Evolutionary conservation across 2,329 filamentous ascomycete genomes (phyloP).

Genomic region (Phyllosticta ampelicida): DNA sequence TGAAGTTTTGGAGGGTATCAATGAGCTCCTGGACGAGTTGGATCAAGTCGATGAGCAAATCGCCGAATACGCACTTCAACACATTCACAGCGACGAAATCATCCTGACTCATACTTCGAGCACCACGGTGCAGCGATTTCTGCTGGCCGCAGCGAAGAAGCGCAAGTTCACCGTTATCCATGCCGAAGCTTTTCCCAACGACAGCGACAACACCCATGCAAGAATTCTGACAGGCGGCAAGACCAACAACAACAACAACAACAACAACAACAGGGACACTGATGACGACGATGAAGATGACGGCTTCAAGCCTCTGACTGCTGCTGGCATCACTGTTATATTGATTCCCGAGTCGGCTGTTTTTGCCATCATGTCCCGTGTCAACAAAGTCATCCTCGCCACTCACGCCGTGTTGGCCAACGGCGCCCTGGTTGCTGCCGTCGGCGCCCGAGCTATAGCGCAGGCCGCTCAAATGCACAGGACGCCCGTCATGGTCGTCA

Average conservation of each 20-base stretch:
- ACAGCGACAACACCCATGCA: constrained; percentile 52
- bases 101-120: constrained; percentile 84
- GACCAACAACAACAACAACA: constrained; percentile 22
- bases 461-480: constrained; percentile 73
- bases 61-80: constrained; percentile 73
- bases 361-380: constrained; percentile 87
- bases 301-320: constrained; percentile 67
- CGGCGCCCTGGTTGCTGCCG: constrained; percentile 72
- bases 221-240: constrained; percentile 46
- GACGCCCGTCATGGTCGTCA: constrained; percentile 78
- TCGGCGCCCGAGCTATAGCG: constrained; percentile 74
- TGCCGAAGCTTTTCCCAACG: constrained; percentile 61
- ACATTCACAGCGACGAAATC: constrained; percentile 88
- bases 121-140: constrained; percentile 76
- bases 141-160: constrained; percentile 77
- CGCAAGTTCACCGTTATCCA: constrained; percentile 87
- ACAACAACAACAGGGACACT: constrained; percentile 17
- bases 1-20: constrained; percentile 87
- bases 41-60: constrained; percentile 90
- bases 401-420: constrained; percentile 83
- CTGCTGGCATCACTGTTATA: constrained; percentile 71
- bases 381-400: constrained; percentile 89
- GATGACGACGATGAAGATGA: constrained; percentile 40
- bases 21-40: constrained; percentile 92
- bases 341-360: constrained; percentile 75